Conservation (phyloP, 257 asterid genomes). For the Pogostemon cablin region DNA sequence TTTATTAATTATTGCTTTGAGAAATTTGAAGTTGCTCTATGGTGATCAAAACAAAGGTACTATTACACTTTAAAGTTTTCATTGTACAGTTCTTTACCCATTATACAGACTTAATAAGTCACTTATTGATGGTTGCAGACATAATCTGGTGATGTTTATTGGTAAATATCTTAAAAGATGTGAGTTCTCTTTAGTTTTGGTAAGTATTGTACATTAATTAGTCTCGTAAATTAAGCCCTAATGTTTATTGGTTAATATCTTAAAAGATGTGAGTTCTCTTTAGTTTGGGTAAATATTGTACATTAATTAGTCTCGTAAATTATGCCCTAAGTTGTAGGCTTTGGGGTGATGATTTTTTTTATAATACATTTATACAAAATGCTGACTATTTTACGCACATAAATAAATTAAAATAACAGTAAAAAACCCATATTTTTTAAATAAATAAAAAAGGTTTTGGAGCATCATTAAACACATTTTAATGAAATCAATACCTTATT, state of each 20-base stretch:
- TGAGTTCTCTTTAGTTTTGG: neutral
- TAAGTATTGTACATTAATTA: neutral
- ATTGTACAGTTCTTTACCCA: neutral
- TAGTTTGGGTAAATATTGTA: neutral
- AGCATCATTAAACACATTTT: too few relatives aligned
- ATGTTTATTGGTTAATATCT: neutral
- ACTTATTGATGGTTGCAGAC: neutral
- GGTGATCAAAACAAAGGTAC: neutral
- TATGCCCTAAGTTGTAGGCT: neutral
- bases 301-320: neutral
- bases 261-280: neutral
- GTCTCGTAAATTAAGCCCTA: neutral
- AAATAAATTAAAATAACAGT: neutral
- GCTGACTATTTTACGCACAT: neutral
- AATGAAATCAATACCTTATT: neutral
- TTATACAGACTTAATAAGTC: neutral
- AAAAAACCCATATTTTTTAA: neutral
- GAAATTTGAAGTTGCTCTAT: neutral
- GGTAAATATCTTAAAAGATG: neutral
- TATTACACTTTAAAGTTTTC: neutral
- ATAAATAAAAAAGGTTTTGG: neutral
- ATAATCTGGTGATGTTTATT: neutral
- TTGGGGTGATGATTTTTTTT: neutral
- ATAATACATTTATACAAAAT: neutral
- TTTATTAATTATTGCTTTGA: neutral